Evolutionary conservation across 177 flowering plant genomes (phyloP), one percentile per base, ranked within the genome.

Genomic region (Vitis hybrid): DNA sequence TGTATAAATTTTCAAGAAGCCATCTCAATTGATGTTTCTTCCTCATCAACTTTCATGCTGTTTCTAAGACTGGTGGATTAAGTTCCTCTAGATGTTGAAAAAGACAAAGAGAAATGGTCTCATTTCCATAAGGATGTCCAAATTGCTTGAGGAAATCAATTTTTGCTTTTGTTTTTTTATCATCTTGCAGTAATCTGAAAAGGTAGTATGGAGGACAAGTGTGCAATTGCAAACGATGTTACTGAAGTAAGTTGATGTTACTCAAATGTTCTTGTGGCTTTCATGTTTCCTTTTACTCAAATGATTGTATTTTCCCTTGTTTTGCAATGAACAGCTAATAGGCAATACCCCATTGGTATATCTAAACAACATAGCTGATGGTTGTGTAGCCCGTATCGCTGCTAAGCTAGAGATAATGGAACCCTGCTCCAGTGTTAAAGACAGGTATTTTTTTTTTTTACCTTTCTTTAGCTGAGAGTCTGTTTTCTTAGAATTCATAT

Each of bases 371-470:
- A 73, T 83, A 12, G 83, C 72, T 14, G 85, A 81, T 60, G 87
- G 85, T 12, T 83, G 87, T 58, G 84, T 78, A 17, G 87, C 84
- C 17, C 71, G 68, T 19, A 69, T 83, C 15, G 87, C 87, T 54
- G 83, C 85, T 49, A 83, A 83, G 81, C 64, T 83, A 32, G 87
- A 83, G 72, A 72, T 74, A 73, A 83, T 83, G 85, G 81, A 78
- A 51, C 85, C 87, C 7, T 81, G 87, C 75, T 81, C 85, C 21
- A 83, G 87, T 68, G 86, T 83, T 30, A 82, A 82, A 68, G 86
- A 82, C 68, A 83, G 86, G 86, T 80, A 63, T 23, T 23, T 39
- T 6, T 6, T 39, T 39, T 7, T 7, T 39, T 26, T 26, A 3
- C 30, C 30, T 39, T 39, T 39, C 1, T 6, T 39, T 39, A 39